A percentile compares a stretch with the other conserved stretches of the same genome.
Conservation (phyloP, 306 rosid genomes). For the Amphicarpaea edgeworthii region DNA sequence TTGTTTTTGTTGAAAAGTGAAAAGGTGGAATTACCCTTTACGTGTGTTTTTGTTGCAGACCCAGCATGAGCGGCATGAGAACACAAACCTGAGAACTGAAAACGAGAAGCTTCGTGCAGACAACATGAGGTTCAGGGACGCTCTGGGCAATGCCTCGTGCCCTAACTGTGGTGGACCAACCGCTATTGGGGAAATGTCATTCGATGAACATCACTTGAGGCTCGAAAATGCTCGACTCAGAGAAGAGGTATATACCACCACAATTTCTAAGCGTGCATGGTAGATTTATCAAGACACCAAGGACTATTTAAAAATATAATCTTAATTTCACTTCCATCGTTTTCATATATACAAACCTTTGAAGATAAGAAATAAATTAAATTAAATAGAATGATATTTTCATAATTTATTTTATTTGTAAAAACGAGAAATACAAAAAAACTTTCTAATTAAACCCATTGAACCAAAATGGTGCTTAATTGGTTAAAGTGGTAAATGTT, state of each 20-base stretch:
- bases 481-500: not conserved
- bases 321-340: not conserved
- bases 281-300: not conserved
- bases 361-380: not conserved
- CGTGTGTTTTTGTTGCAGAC: slow-evolving; percentile 55
- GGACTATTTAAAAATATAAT: not conserved
- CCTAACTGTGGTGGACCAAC: slow-evolving; percentile 98
- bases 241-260: slow-evolving; percentile 94
- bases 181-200: slow-evolving; percentile 95
- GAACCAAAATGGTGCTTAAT: not conserved
- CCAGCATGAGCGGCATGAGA: slow-evolving; percentile 94
- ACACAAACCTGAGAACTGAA: slow-evolving; percentile 76
- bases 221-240: slow-evolving; percentile 87
- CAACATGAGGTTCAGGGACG: slow-evolving; percentile 93
- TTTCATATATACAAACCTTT: not conserved
- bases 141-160: slow-evolving; percentile 92
- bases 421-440: not conserved
- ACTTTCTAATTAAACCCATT: not conserved
- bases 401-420: not conserved
- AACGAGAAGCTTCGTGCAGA: slow-evolving; percentile 90
- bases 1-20: not conserved
- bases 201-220: slow-evolving; percentile 93
- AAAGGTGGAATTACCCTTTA: not conserved
- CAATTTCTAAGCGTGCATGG: not conserved
- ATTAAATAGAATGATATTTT: not conserved